These are phyloP conservation scores for Parastagonospora nodorum DNA, from an alignment of 2,329 filamentous ascomycete genomes.

Conservation along the genomic window DNA sequence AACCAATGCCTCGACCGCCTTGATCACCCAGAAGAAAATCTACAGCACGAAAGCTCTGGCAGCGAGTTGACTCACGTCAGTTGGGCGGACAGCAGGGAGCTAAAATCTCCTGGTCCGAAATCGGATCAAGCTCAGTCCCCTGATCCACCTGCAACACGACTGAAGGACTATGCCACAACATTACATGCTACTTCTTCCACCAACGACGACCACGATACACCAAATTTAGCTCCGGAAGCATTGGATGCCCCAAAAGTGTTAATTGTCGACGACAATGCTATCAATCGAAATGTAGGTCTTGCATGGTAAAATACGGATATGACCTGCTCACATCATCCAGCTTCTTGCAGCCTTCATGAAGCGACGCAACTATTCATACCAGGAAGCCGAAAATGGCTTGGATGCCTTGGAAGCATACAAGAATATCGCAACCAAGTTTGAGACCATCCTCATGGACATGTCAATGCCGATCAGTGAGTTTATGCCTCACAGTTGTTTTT, in stretches of 20 bases:
- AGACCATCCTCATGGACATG: constrained; percentile 41
- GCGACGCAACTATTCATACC: constrained; percentile 25
- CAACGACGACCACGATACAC: background rate
- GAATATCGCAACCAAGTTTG: constrained; percentile 13
- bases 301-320: background rate
- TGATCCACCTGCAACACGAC: background rate
- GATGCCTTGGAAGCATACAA: constrained; percentile 37
- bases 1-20: constrained; percentile 37
- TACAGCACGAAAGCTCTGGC: background rate
- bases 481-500: background rate
- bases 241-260: constrained; percentile 21
- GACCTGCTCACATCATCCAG: constrained; percentile 18
- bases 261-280: constrained; percentile 47
- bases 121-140: background rate
- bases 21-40: constrained; percentile 25
- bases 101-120: background rate
- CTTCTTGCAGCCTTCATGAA: constrained; percentile 41
- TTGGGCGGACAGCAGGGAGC: background rate
- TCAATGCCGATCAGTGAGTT: constrained; percentile 5
- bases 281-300: constrained; percentile 43
- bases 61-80: background rate
- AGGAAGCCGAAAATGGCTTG: constrained; percentile 40
- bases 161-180: background rate
- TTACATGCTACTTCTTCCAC: background rate
- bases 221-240: background rate